A percentile compares a stretch with the other conserved stretches of the same genome.
Evolutionary conservation across 768 basidiomycete genomes (phyloP).

Genomic region (Cantharellus cinnabarinus): DNA sequence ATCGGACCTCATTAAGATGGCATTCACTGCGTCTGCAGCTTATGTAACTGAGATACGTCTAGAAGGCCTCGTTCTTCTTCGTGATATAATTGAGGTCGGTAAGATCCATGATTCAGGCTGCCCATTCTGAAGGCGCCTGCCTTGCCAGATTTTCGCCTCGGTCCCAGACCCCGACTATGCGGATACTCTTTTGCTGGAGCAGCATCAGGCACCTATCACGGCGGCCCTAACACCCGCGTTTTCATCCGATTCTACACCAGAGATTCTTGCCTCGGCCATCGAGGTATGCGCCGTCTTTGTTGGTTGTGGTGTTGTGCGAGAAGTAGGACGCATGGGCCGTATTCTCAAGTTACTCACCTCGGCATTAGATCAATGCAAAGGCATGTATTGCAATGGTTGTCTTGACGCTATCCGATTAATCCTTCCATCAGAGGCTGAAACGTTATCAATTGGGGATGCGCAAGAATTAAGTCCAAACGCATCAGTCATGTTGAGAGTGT

Average conservation of each 20-base stretch:
- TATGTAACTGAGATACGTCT: conserved; percentile 90
- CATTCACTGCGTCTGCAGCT: conserved; percentile 91
- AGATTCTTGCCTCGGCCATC: conserved; percentile 81
- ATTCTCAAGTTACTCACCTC: conserved; percentile 76
- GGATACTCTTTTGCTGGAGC: conserved; percentile 75
- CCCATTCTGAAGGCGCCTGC: neutral
- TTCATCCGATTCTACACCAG: conserved; percentile 84
- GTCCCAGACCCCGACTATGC: conserved; percentile 87
- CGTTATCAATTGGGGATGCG: conserved; percentile 68
- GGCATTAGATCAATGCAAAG: conserved; percentile 78
- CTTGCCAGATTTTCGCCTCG: conserved; percentile 55
- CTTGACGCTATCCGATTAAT: neutral
- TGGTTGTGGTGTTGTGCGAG: conserved; percentile 84
- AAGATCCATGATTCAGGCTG: neutral
- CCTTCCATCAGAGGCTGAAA: conserved; percentile 42
- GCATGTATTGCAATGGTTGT: conserved; percentile 21
- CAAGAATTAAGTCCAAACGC: conserved; percentile 83
- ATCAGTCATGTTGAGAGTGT: conserved; percentile 82
- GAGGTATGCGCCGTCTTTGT: conserved; percentile 90
- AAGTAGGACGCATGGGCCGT: conserved; percentile 78
- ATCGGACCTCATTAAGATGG: conserved; percentile 90
- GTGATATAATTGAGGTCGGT: conserved; percentile 76
- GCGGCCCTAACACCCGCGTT: conserved; percentile 94
- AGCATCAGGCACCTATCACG: conserved; percentile 95
- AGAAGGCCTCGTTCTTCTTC: conserved; percentile 71